Base-by-base conservation (phyloP, 2,329 filamentous ascomycete species). In the Alternaria postmessia region DNA sequence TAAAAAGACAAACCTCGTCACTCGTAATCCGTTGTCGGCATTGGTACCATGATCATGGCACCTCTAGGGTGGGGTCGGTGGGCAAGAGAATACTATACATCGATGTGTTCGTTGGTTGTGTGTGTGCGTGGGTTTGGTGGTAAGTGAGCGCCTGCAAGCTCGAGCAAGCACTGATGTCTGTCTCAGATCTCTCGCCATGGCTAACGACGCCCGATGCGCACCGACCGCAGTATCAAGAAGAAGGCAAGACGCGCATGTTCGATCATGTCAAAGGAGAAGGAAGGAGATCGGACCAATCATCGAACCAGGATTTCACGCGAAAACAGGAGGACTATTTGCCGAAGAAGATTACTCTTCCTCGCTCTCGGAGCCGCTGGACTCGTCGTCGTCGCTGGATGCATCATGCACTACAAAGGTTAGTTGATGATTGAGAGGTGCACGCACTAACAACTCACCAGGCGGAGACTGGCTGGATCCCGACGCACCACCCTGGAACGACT, bases 321-420 rank as follows among this genome's bases (percentile, higher is more conserved):
- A 47, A 49, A 49, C 43, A 47, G 53, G 46, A 60, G 26, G 32
- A 30, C 49, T 38, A 38, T 28, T 36, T 11, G 48, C 52, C 30
- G 44, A 44, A 24, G 16, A 39, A 26, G 32, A 44, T 70, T 73
- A 81, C 69, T 82, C 80, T 63, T 82, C 80, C 61, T 81, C 79
- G 61, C 80, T 81, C 68, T 87, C 86, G 5, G 85, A 87, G 68
- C 83, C 85, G 63, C 81, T 82, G 11, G 75, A 64, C 79, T 82
- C 49, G 68, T 77, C 65, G 51, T 81, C 80, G 57, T 85, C 85
- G 67, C 84, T 86, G 41, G 83, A 83, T 46, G 84, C 83, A 59
- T 76, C 78, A 59, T 79, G 73, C 53, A 73, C 71, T 74, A 61
- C 26, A 62, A n/a, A 52, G 30, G 69, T 72, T 49, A 72, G 69